Conservation (phyloP, 2,329 filamentous ascomycete species). For the Aspergillus unguis region DNA sequence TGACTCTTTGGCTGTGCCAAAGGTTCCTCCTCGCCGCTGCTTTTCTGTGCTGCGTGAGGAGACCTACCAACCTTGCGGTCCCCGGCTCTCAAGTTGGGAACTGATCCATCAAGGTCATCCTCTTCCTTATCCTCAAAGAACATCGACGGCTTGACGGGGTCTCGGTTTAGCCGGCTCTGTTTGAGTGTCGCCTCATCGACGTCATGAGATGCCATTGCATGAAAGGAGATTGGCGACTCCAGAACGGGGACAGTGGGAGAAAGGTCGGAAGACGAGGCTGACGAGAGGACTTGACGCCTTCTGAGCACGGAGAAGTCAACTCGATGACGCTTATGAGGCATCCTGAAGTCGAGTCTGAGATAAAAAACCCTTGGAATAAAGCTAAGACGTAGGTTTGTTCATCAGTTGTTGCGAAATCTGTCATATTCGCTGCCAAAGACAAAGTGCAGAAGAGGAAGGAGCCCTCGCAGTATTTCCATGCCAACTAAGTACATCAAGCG, state of each 20-base stretch:
- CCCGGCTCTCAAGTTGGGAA: slow-evolving; percentile 12
- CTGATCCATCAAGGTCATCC: slow-evolving; percentile 21
- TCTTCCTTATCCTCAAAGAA: slow-evolving; percentile 24
- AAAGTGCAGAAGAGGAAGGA: background rate
- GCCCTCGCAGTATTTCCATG: background rate
- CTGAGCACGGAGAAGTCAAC: slow-evolving; percentile 19
- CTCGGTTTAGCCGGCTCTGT: slow-evolving; percentile 18
- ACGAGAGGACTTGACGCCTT: slow-evolving; percentile 17
- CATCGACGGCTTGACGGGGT: slow-evolving; percentile 21
- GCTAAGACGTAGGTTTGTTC: background rate
- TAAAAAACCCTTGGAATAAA: background rate
- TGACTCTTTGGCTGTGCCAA: slow-evolving; percentile 33
- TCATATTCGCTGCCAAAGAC: background rate
- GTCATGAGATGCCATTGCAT: slow-evolving; percentile 13
- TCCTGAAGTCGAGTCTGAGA: background rate
- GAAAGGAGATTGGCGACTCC: slow-evolving; percentile 21
- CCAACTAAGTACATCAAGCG: slow-evolving; percentile 9
- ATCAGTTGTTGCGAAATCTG: background rate
- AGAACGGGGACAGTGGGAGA: slow-evolving; percentile 20
- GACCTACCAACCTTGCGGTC: slow-evolving; percentile 16
- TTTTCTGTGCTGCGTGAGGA: slow-evolving; percentile 8
- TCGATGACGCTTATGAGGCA: slow-evolving; percentile 14
- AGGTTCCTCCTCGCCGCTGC: slow-evolving; percentile 20
- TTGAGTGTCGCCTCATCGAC: slow-evolving; percentile 20
- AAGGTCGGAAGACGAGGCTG: slow-evolving; percentile 17